Conservation (phyloP, 345 rosid genomes). For the Heritiera fomes region DNA sequence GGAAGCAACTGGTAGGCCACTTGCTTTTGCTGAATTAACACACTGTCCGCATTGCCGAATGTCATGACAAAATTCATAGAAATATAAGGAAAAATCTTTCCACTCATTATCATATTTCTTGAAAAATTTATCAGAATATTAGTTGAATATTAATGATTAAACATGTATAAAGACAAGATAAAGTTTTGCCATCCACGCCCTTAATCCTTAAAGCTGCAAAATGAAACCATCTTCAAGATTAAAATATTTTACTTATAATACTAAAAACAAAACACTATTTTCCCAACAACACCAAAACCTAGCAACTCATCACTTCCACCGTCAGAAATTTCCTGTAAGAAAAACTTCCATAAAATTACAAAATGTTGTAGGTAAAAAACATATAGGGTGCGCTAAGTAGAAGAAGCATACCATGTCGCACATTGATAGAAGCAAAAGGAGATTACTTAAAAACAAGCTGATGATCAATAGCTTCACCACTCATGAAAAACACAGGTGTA, state of each 20-base stretch:
- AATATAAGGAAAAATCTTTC: neutral
- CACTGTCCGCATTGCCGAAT: constrained; percentile 31
- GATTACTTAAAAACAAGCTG: neutral
- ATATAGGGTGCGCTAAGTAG: neutral
- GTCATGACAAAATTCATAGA: constrained; percentile 16
- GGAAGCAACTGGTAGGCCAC: constrained; percentile 29
- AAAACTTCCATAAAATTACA: neutral
- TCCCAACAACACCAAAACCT: neutral
- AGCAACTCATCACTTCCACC: neutral
- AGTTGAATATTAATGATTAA: neutral
- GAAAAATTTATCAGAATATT: neutral
- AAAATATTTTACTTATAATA: neutral
- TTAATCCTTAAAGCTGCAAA: constrained; percentile 11
- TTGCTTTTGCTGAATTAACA: constrained; percentile 31
- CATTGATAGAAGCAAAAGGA: neutral
- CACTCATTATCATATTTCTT: neutral
- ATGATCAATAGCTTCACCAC: neutral
- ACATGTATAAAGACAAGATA: constrained; percentile 4
- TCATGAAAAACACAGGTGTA: neutral
- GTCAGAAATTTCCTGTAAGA: neutral
- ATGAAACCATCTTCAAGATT: neutral
- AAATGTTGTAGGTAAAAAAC: neutral
- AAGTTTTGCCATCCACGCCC: constrained; percentile 11
- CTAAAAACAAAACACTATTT: neutral
- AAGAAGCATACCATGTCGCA: neutral